Conservation (phyloP, 2,329 filamentous ascomycete species). For the Dryadomyces quercus-mongolicae region DNA sequence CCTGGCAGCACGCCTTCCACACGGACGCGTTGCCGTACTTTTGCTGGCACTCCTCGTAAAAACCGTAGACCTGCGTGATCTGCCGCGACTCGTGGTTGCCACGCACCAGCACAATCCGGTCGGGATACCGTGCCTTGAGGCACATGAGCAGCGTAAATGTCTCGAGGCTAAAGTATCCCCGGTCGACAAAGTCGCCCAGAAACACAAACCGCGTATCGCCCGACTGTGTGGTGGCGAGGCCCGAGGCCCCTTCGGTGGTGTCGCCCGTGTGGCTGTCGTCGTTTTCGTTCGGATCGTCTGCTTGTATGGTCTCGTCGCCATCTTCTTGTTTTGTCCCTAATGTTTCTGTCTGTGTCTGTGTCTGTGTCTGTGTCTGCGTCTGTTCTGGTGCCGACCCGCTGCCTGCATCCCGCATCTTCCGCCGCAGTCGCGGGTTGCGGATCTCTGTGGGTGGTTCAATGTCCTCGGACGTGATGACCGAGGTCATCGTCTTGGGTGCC, state of each 20-base stretch:
- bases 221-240: constrained; percentile 25
- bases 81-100: constrained; percentile 97
- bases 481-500: constrained; percentile 53
- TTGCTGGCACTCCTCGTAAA: constrained; percentile 95
- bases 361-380: constrained; percentile 35
- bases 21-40: constrained; percentile 98
- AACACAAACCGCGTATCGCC: constrained; percentile 47
- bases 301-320: constrained; percentile 24
- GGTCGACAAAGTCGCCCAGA: constrained; percentile 87
- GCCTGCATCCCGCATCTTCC: constrained; percentile 63
- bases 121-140: constrained; percentile 80
- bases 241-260: constrained; percentile 18
- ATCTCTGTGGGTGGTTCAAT: constrained; percentile 86
- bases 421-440: constrained; percentile 74
- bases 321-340: constrained; percentile 32
- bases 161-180: constrained; percentile 94
- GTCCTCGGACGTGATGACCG: constrained; percentile 78
- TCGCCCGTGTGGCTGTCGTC: constrained; percentile 22
- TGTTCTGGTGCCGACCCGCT: constrained; percentile 25
- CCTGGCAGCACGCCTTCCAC: constrained; percentile 99
- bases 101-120: constrained; percentile 88
- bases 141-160: constrained; percentile 96
- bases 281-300: background rate
- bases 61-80: constrained; percentile 96
- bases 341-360: constrained; percentile 35